phyloP scores from a whole-genome alignment of 1,139 yeast species.

The Martiniozyma asiatica region DNA sequence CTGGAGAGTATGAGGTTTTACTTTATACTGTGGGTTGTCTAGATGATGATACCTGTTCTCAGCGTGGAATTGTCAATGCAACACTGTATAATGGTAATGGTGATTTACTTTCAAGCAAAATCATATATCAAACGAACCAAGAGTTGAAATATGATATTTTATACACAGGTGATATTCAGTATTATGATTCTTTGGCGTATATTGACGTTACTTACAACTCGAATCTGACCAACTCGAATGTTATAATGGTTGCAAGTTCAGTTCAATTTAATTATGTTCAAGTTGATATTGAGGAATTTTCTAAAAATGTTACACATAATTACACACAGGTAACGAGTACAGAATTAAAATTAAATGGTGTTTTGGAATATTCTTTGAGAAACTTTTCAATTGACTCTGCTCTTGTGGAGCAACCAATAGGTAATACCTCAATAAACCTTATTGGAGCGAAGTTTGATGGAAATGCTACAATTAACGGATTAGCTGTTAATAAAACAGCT shows the following conservation, averaged over 20 bases:
- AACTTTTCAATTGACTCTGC: constrained; percentile 39
- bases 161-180: constrained; percentile 51
- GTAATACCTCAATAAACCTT: constrained; percentile 57
- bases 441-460: constrained; percentile 39
- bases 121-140: constrained; percentile 69
- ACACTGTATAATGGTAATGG: constrained; percentile 41
- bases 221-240: constrained; percentile 9
- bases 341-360: constrained; percentile 42
- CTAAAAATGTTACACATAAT: constrained; percentile 3
- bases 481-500: constrained; percentile 22
- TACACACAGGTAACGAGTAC: too few species aligned
- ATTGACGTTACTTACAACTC: constrained; percentile 14
- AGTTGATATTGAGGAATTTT: constrained; percentile 25
- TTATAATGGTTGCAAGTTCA: constrained; percentile 59
- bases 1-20: constrained; percentile 65
- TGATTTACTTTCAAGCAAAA: constrained; percentile 28
- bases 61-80: constrained; percentile 71
- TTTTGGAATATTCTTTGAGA: constrained; percentile 68
- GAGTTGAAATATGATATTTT: constrained; percentile 71
- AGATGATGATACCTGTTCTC: constrained; percentile 51
- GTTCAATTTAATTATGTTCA: constrained; percentile 55
- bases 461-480: constrained; percentile 30
- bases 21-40: constrained; percentile 83
- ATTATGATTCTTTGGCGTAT: constrained; percentile 18
- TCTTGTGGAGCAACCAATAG: constrained; percentile 26